phyloP scores from a whole-genome alignment of 805 yeast genomes.

The Clavispora asparagi region DNA sequence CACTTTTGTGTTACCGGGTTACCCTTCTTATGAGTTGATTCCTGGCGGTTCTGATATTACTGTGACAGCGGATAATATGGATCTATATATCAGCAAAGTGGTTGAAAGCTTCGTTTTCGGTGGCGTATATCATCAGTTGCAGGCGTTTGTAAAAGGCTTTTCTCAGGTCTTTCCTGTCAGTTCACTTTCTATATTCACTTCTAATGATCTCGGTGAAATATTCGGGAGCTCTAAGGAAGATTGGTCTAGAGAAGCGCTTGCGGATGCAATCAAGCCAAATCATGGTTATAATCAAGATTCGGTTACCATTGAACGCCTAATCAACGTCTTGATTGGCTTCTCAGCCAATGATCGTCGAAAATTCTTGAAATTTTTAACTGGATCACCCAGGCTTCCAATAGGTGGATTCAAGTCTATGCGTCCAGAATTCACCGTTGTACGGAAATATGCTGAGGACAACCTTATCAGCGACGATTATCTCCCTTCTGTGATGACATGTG shows the following conservation, averaged over 20 bases:
- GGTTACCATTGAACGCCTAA: conserved; percentile 50
- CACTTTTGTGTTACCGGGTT: conserved; percentile 75
- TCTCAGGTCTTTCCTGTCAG: conserved; percentile 75
- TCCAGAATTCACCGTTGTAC: conserved; percentile 84
- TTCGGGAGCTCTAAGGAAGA: conserved; percentile 83
- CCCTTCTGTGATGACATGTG: conserved; percentile 98
- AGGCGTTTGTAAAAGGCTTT: conserved; percentile 74
- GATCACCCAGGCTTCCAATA: conserved; percentile 87
- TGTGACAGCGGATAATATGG: conserved; percentile 52
- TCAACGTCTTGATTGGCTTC: conserved; percentile 59
- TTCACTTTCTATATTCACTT: conserved; percentile 65
- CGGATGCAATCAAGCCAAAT: conserved; percentile 67
- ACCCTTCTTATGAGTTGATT: conserved; percentile 52
- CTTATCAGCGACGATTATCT: conserved; percentile 68
- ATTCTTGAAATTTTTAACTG: conserved; percentile 85
- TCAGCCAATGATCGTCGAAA: conserved; percentile 51
- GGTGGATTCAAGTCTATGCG: conserved; percentile 84
- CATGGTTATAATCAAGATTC: conserved; percentile 85
- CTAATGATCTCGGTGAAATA: conserved; percentile 65
- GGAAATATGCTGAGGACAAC: conserved; percentile 73
- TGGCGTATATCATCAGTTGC: conserved; percentile 64
- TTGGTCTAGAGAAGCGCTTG: conserved; percentile 67
- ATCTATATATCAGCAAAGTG: conserved; percentile 50
- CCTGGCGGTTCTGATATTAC: conserved; percentile 48
- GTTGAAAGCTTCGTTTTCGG: conserved; percentile 52